Base-by-base conservation (phyloP, 2,329 filamentous ascomycete species). In the Fusarium tanahbumbuense region DNA sequence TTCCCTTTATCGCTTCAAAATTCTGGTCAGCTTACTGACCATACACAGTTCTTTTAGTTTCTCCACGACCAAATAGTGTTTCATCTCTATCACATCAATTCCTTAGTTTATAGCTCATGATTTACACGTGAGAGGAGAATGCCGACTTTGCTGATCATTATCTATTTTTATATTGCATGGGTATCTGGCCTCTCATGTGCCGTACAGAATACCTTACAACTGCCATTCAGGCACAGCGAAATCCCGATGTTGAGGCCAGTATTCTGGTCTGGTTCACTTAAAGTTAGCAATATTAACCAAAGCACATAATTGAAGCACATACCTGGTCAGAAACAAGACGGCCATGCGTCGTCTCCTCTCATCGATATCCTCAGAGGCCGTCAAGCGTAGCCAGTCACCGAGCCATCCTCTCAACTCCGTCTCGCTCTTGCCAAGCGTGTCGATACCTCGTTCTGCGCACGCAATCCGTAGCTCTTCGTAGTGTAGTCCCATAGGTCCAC, bases 391-490 rank as follows among this genome's bases (percentile, higher is more conserved):
- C 87, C 86, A 88, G 56, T 80, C 77, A 23, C 76, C 79, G 45
- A 89, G 75, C 72, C 79, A 75, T 11, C 74, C 75, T 64, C 85
- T 79, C 68, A 93, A 74, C 64, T 88, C 86, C 3, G 80, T 78
- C 73, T 92, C 89, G 23, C 86, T 87, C 60, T 85, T 85, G 5
- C 81, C 85, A 27, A 88, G 70, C 12, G 88, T 84, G 72, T 88
- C 81, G 37, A 92, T 83, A 1, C 91, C 92, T 16, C 92, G 85
- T 69, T 93, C 92, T 60, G 88, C 85, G 73, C 91, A 92, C 16
- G 93, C 93, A 63, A 93, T 85, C 64, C 82, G 81, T 22, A 94
- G 81, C 82, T 97, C 93, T 41, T 87, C 86, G 10, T 80, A 80
- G 68, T 86, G 85, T 72, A 97, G 81, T 23, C 80, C 85, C 56